phyloP scores from a whole-genome alignment of 495 filamentous ascomycete genomes.

The Astrothelium macrocarpum region DNA sequence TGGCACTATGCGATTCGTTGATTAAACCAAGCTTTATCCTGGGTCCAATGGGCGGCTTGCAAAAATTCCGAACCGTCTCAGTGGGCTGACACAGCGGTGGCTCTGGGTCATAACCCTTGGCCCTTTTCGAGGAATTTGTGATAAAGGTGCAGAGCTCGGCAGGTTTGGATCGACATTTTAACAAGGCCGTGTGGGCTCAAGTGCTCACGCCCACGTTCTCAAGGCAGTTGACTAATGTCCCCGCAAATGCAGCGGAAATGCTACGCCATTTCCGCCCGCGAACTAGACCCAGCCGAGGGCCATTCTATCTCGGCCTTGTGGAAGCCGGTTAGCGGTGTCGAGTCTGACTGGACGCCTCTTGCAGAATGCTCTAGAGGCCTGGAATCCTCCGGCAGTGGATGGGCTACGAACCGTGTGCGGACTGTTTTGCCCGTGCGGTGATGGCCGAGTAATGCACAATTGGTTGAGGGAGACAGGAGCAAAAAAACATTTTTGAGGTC shows the following conservation, averaged over 20 bases:
- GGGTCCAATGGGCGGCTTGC: neutral
- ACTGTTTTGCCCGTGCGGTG: neutral
- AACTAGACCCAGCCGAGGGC: neutral
- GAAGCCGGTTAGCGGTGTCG: neutral
- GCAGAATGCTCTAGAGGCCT: slow-evolving; percentile 2
- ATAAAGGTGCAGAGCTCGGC: neutral
- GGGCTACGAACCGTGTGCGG: neutral
- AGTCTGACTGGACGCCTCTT: neutral
- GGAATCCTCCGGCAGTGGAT: neutral
- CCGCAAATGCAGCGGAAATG: neutral
- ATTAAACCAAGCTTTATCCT: neutral
- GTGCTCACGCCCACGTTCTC: slow-evolving; percentile 1
- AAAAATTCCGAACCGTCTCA: neutral
- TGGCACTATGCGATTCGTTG: neutral
- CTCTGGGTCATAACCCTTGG: neutral
- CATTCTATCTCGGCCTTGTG: neutral
- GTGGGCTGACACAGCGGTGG: neutral
- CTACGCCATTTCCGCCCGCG: slow-evolving; percentile 1
- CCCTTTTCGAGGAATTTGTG: neutral
- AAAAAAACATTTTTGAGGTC: neutral
- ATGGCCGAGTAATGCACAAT: neutral
- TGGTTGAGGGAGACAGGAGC: neutral
- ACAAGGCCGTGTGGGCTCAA: neutral
- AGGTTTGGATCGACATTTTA: neutral
- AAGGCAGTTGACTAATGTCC: neutral